These are phyloP conservation scores for Podaxis sp. DNA, from an alignment of 768 basidiomycete genomes.

Conservation along the genomic window DNA sequence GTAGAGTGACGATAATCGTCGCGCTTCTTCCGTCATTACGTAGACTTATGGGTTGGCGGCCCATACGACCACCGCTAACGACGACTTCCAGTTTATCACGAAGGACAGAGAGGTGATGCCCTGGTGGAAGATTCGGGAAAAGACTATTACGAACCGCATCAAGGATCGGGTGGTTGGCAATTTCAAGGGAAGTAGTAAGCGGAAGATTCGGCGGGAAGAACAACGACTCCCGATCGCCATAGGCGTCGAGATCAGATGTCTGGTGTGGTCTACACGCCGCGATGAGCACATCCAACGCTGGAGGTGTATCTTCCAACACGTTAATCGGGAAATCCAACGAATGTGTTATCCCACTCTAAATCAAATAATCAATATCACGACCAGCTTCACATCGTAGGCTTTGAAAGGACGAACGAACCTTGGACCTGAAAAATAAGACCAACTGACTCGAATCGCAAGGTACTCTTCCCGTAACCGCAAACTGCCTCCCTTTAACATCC, in stretches of 20 bases:
- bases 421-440: conserved; percentile 76
- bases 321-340: conserved; percentile 83
- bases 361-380: neutral
- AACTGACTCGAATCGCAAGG: conserved; percentile 68
- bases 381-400: neutral
- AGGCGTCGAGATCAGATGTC: conserved; percentile 50
- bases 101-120: conserved; percentile 67
- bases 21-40: conserved; percentile 70
- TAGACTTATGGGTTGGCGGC: conserved; percentile 50
- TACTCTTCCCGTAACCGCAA: conserved; percentile 66
- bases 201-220: conserved; percentile 75
- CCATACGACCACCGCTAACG: conserved; percentile 57
- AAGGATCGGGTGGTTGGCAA: conserved; percentile 80
- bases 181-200: conserved; percentile 72
- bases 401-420: conserved; percentile 42
- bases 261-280: conserved; percentile 70
- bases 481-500: conserved; percentile 58
- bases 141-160: conserved; percentile 70
- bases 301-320: conserved; percentile 70
- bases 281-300: conserved; percentile 76
- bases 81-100: conserved; percentile 74
- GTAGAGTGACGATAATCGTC: conserved; percentile 72
- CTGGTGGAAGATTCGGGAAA: conserved; percentile 68
- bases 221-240: conserved; percentile 62
- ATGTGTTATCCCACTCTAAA: conserved; percentile 74